Conservation (phyloP, 148 eudicot species). For the Nepenthes gracilis region DNA sequence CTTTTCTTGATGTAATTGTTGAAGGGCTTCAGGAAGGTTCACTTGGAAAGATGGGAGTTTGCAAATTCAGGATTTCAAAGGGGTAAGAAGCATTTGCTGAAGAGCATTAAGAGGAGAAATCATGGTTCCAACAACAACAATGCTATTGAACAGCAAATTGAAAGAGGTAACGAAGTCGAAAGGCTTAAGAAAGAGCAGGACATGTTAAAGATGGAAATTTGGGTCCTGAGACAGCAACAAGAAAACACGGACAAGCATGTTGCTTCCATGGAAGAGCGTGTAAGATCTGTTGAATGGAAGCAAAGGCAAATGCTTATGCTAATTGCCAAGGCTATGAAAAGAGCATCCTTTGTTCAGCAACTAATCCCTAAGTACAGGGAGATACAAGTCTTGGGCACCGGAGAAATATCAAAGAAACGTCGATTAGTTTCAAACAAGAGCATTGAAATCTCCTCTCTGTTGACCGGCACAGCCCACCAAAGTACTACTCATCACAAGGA, state of each 20-base stretch:
- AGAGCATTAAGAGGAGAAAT: constrained; percentile 42
- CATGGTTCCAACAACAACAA: constrained; percentile 18
- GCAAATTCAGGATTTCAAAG: constrained; percentile 50
- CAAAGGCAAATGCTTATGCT: constrained; percentile 33
- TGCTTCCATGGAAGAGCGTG: constrained; percentile 31
- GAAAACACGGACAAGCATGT: constrained; percentile 27
- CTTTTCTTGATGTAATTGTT: constrained; percentile 1
- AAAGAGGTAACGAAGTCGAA: constrained; percentile 31
- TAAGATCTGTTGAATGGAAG: constrained; percentile 28
- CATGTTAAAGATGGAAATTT: constrained; percentile 28
- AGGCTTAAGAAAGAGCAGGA: constrained; percentile 35
- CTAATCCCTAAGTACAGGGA: constrained; percentile 25
- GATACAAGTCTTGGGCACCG: constrained; percentile 20
- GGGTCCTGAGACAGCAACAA: constrained; percentile 41
- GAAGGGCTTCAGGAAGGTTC: constrained; percentile 69
- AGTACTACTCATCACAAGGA: constrained; percentile 12
- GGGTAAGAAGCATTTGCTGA: constrained; percentile 58
- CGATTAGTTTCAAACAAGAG: constrained; percentile 17
- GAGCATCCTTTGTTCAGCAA: constrained; percentile 21
- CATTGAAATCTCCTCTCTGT: constrained; percentile 3
- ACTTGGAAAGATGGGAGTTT: constrained; percentile 66
- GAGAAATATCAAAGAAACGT: constrained; percentile 31
- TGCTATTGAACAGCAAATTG: constrained; percentile 1
- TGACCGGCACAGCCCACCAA: neutral
- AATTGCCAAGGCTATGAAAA: constrained; percentile 42